These are phyloP conservation scores for Zoysia japonica DNA, from an alignment of 176 grass and related monocot species.

Conservation along the genomic window DNA sequence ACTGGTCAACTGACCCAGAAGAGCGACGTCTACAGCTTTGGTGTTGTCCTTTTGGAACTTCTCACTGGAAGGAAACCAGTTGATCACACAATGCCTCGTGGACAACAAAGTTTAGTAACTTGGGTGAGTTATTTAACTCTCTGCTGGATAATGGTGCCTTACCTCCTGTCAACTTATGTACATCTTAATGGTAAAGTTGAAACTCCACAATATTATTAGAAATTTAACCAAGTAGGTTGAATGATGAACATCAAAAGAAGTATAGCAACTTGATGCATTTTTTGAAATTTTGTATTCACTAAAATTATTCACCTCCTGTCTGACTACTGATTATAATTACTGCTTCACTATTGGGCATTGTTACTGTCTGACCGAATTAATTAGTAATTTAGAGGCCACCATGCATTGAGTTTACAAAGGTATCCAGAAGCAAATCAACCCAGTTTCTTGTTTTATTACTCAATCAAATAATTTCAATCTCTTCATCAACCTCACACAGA, in stretches of 20 bases:
- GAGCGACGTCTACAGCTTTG: slow-evolving; percentile 65
- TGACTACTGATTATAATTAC: no score
- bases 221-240: background rate
- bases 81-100: slow-evolving; percentile 65
- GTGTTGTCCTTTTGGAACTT: slow-evolving; percentile 65
- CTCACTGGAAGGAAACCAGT: slow-evolving; percentile 67
- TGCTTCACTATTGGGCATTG: background rate
- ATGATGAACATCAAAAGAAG: background rate
- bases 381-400: background rate
- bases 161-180: background rate
- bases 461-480: slow-evolving; percentile 18
- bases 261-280: slow-evolving; percentile 16
- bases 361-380: background rate
- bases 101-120: slow-evolving; percentile 65
- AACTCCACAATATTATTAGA: slow-evolving; percentile 1
- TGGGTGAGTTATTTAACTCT: slow-evolving; percentile 48
- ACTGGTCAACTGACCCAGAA: slow-evolving; percentile 61
- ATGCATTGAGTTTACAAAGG: background rate
- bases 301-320: no score
- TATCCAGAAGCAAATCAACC: background rate
- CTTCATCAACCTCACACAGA: background rate
- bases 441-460: background rate
- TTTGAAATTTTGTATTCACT: background rate
- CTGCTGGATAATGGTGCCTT: background rate
- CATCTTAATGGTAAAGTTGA: slow-evolving; percentile 5